Evolutionary conservation across 768 basidiomycete genomes (phyloP).

Genomic region (Dendrothele bispora): DNA sequence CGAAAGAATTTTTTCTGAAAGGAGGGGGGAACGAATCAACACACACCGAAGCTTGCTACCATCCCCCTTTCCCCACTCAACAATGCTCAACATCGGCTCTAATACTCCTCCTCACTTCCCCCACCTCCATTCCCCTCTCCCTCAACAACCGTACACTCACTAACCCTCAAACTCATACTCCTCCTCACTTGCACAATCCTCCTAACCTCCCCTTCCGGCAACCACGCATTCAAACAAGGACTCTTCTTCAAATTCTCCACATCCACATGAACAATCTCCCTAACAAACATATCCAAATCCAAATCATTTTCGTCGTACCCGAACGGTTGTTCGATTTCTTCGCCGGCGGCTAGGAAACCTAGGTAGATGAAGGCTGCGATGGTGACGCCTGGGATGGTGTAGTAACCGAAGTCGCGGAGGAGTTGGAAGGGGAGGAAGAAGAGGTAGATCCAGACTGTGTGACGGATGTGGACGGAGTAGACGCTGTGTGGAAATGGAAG

Average conservation of each 20-base stretch:
- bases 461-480: constrained; percentile 24
- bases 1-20: no score
- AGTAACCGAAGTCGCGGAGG: constrained; percentile 58
- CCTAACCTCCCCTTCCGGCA: no score
- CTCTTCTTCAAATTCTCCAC: constrained; percentile 33
- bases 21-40: no score
- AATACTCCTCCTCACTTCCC: no score
- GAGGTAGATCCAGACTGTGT: constrained; percentile 72
- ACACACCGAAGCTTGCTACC: no score
- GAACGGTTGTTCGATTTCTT: constrained; percentile 71
- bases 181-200: no score
- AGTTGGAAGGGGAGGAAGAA: constrained; percentile 81
- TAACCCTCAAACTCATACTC: no score
- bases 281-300: constrained; percentile 42
- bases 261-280: constrained; percentile 36
- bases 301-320: constrained; percentile 34
- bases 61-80: no score
- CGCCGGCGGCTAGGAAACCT: constrained; percentile 73
- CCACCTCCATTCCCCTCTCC: no score
- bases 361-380: constrained; percentile 73
- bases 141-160: no score
- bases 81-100: no score
- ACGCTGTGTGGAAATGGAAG: constrained; percentile 42
- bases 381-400: constrained; percentile 63
- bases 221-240: constrained; percentile 28